A percentile compares a stretch with the other conserved stretches of the same genome.
Conservation (phyloP, 2,329 filamentous ascomycete species). For the Fusarium caatingaense region DNA sequence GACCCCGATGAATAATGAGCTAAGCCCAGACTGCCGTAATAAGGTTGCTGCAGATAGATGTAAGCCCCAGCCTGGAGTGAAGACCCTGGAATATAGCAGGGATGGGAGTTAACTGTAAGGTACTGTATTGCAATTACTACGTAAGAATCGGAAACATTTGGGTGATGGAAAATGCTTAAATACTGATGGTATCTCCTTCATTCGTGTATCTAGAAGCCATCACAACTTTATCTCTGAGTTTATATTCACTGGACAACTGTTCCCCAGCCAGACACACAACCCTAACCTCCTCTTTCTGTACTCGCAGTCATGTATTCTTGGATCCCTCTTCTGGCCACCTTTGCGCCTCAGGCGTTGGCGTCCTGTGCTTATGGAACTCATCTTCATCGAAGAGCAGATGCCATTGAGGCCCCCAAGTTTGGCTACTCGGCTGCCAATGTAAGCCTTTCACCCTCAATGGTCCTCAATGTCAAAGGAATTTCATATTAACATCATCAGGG, state of each 20-base stretch:
- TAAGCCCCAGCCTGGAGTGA: slow-evolving; percentile 9
- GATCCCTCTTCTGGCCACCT: slow-evolving; percentile 31
- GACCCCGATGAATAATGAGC: not conserved
- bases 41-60: slow-evolving; percentile 1
- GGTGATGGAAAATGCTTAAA: slow-evolving; percentile 6
- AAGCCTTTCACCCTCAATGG: slow-evolving; percentile 1
- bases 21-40: slow-evolving; percentile 1
- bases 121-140: not conserved
- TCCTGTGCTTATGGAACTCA: slow-evolving; percentile 56
- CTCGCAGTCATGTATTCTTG: slow-evolving; percentile 23
- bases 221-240: not conserved
- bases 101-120: not conserved
- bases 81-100: not conserved
- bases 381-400: slow-evolving; percentile 49
- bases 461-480: not conserved
- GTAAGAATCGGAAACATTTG: not conserved
- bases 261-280: not conserved
- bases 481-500: slow-evolving; percentile 47
- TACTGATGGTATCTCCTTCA: not conserved
- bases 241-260: not conserved
- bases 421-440: slow-evolving; percentile 53
- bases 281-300: not conserved
- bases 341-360: slow-evolving; percentile 42
- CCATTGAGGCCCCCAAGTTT: slow-evolving; percentile 52
- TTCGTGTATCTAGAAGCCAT: not conserved